A percentile compares a stretch with the other conserved stretches of the same genome.
phyloP scores from a whole-genome alignment of 257 asterid species.

The Fraxinus quadrangulata region DNA sequence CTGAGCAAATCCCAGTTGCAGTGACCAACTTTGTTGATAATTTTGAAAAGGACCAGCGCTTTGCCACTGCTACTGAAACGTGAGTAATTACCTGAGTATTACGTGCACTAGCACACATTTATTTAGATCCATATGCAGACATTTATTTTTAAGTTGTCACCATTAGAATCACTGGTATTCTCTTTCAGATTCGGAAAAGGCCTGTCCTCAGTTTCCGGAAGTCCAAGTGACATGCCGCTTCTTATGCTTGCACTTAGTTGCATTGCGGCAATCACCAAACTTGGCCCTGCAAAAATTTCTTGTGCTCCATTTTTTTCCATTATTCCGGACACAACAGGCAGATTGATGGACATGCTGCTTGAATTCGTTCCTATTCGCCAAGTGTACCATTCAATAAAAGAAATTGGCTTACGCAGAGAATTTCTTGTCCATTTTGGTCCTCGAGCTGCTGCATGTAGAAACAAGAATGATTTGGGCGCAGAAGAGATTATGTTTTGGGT shows the following conservation, averaged over 20 bases:
- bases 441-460: conserved; percentile 74
- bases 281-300: conserved; percentile 88
- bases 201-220: conserved; percentile 48
- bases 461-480: conserved; percentile 55
- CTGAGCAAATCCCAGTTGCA: conserved; percentile 76
- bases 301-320: conserved; percentile 76
- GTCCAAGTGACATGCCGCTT: conserved; percentile 71
- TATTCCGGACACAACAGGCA: conserved; percentile 75
- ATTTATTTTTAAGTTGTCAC: conserved; percentile 12
- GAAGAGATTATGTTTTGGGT: conserved; percentile 96
- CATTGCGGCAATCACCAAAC: conserved; percentile 85
- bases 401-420: conserved; percentile 78
- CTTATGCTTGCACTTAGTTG: conserved; percentile 89
- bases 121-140: conserved; percentile 13
- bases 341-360: conserved; percentile 89
- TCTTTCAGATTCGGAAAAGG: conserved; percentile 58
- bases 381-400: conserved; percentile 69
- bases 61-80: conserved; percentile 68
- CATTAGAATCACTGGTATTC: conserved; percentile 22
- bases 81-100: conserved; percentile 40
- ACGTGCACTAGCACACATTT: conserved; percentile 2
- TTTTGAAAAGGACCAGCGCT: conserved; percentile 70
- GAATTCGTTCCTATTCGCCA: conserved; percentile 73
- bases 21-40: conserved; percentile 68
- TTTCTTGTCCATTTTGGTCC: conserved; percentile 96